A percentile compares a stretch with the other conserved stretches of the same genome.
Evolutionary conservation across 371 early-diverging fungal genomes (phyloP).

Genomic region (Actinomucor elegans): DNA sequence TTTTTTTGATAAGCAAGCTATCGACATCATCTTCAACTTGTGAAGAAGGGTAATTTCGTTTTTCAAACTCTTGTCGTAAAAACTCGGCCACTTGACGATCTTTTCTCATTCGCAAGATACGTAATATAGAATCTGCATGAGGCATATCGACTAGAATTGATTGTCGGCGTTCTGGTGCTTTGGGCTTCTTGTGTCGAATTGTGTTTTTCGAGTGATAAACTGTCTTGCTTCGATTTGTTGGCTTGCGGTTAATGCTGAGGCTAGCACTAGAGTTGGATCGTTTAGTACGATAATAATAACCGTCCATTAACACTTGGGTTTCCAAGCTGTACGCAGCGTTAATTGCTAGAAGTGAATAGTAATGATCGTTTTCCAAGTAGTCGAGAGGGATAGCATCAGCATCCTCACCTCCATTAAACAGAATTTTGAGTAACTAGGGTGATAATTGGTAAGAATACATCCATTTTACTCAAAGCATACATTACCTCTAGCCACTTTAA

Average conservation of each 20-base stretch:
- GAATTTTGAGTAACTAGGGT: conserved; percentile 66
- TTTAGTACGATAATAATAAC: conserved; percentile 39
- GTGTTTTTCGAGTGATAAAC: conserved; percentile 28
- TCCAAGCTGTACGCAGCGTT: conserved; percentile 54
- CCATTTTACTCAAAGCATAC: background rate
- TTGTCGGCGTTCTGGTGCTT: background rate
- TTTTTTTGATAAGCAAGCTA: too few species aligned
- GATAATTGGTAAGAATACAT: too few species aligned
- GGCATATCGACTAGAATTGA: conserved; percentile 22
- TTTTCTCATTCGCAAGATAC: conserved; percentile 43
- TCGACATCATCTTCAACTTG: background rate
- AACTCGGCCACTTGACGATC: conserved; percentile 35
- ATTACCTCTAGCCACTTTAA: conserved; percentile 60
- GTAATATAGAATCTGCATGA: conserved; percentile 38
- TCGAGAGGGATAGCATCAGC: conserved; percentile 71
- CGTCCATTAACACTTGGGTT: conserved; percentile 52
- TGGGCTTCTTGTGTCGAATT: conserved; percentile 2
- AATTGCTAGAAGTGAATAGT: conserved; percentile 57
- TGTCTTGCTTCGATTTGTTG: conserved; percentile 23
- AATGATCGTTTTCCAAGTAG: conserved; percentile 67
- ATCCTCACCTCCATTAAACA: conserved; percentile 81
- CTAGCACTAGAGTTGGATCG: conserved; percentile 2
- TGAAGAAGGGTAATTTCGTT: conserved; percentile 14
- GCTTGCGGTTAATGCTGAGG: background rate
- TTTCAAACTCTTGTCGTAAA: conserved; percentile 21